Percentiles rank a stretch among this genome's conserved stretches.
Conservation (phyloP, 1,284 basidiomycete genomes). For the Porodaedalea pini region DNA sequence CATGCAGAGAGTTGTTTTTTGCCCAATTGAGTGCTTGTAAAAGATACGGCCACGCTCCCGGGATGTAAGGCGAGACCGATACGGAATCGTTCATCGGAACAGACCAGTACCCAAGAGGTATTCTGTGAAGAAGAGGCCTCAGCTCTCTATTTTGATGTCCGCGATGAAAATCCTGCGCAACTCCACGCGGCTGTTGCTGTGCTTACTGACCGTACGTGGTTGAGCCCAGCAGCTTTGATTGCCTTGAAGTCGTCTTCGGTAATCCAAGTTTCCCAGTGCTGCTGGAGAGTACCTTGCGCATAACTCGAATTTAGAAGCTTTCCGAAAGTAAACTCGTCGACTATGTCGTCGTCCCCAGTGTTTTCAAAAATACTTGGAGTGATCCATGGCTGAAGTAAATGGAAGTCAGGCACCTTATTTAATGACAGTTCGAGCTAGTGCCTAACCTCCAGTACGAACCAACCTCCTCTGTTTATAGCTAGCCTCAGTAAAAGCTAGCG, state of each 20-base stretch:
- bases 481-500: not conserved
- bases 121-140: conserved; percentile 36
- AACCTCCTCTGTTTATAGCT: conserved; percentile 21
- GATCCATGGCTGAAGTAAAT: conserved; percentile 59
- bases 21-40: conserved; percentile 66
- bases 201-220: conserved; percentile 63
- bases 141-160: not conserved
- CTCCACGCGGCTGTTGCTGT: not conserved
- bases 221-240: conserved; percentile 69
- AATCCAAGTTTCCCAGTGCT: conserved; percentile 73
- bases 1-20: conserved; percentile 48
- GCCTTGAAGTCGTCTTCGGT: conserved; percentile 65
- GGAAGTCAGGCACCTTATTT: conserved; percentile 1
- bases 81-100: conserved; percentile 53
- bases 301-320: conserved; percentile 45
- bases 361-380: conserved; percentile 67
- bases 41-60: conserved; percentile 69
- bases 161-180: not conserved
- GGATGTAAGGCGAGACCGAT: conserved; percentile 52
- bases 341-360: conserved; percentile 55
- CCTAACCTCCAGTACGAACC: conserved; percentile 27
- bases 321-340: conserved; percentile 72
- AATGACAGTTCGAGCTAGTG: not conserved
- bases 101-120: conserved; percentile 77
- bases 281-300: conserved; percentile 46